Conservation (phyloP, 345 rosid genomes). For the Brassica incana region DNA sequence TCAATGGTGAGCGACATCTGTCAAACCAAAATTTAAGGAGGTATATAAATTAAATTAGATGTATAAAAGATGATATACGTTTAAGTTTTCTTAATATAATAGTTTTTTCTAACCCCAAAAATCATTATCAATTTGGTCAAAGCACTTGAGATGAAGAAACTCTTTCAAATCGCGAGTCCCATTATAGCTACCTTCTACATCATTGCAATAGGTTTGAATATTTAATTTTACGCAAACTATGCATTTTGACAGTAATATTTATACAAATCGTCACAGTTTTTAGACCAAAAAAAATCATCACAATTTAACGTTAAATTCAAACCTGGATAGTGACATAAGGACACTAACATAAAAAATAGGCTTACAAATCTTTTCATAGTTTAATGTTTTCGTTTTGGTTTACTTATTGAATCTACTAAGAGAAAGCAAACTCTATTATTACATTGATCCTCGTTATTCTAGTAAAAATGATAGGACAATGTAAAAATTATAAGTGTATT, state of each 20-base stretch:
- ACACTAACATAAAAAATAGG: background rate
- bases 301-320: background rate
- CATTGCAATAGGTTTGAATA: background rate
- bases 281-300: no score
- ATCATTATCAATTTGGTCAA: no score
- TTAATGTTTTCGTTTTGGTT: background rate
- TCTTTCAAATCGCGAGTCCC: background rate
- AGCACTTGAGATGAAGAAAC: no score
- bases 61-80: background rate
- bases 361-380: background rate
- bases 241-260: background rate
- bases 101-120: background rate
- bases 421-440: background rate
- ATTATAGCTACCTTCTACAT: background rate
- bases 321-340: background rate
- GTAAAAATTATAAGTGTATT: background rate
- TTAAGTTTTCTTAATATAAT: background rate
- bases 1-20: background rate
- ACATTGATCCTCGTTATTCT: background rate
- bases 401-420: background rate
- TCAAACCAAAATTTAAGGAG: background rate
- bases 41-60: background rate
- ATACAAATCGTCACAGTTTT: background rate
- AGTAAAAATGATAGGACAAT: background rate
- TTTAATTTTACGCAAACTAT: background rate